Evolutionary conservation across 1,284 basidiomycete species (phyloP), one percentile per base, ranked within the genome.

Genomic region (Sphagnurus paluster): DNA sequence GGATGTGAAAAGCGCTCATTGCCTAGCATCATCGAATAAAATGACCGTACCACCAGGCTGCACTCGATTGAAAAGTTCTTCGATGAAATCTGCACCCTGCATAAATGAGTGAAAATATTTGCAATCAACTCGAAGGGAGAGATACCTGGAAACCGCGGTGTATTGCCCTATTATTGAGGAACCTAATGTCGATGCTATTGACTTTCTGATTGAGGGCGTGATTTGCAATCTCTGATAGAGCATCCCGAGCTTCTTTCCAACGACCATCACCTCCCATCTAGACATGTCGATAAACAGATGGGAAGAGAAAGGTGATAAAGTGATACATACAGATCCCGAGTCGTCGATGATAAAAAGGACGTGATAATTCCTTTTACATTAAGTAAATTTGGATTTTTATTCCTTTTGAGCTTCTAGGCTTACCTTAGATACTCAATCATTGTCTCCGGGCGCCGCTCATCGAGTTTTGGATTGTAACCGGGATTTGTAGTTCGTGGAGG

Each of bases 341-440:
- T 65, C 63, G 46, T 65, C 63, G 10, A 66, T 52, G 16, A 65
- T 43, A 38, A 66, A 64, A 21, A 59, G 44, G 23, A 66, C 54
- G 16, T 56, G 55, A 41, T 59, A 61, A 26, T 59, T 49, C 14
- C 61, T 63, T 28, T 23, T 19, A 46, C 19, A 25, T 5, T 8
- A 24, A 23, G 36, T 21, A 16, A 20, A 42, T 37, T 9, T n/a
- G 25, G n/a, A 26, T 26, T 26, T 6, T 10, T 32, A 14, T 32
- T n/a, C n/a, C 34, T 9, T 8, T 23, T 11, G 7, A 28, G 11
- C 11, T 17, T 2, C 24, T 25, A 21, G 29, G 13, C 57, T 35
- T n/a, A 62, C 60, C 42, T 52, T 16, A 65, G 35, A 39, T 63
- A 65, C 16, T 59, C 55, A 3, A 48, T 29, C 35, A 65, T 56